These are phyloP conservation scores for Saccharomycopsis sp. DNA, from an alignment of 805 yeast genomes.

Conservation along the genomic window DNA sequence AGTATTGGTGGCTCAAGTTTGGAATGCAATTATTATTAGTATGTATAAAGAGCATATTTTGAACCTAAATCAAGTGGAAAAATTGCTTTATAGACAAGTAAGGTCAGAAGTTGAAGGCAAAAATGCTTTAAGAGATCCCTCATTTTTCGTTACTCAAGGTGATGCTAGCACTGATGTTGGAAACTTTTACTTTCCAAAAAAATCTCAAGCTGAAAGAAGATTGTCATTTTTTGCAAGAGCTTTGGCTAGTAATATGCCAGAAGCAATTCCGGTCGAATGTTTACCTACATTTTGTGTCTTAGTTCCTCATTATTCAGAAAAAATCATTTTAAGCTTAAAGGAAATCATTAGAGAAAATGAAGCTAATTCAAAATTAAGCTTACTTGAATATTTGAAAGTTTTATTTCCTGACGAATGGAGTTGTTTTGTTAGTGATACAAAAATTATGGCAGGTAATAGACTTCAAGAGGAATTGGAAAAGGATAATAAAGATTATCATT, in stretches of 20 bases:
- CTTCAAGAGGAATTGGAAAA: slow-evolving; percentile 38
- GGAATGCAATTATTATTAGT: slow-evolving; percentile 75
- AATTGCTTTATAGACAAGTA: slow-evolving; percentile 45
- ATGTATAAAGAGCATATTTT: slow-evolving; percentile 75
- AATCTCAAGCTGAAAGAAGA: slow-evolving; percentile 99
- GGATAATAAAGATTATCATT: slow-evolving; percentile 24
- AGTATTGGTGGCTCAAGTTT: slow-evolving; percentile 52
- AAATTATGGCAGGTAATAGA: slow-evolving; percentile 89
- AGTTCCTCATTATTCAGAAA: slow-evolving; percentile 93
- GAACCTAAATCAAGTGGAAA: slow-evolving; percentile 61
- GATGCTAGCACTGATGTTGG: slow-evolving; percentile 60
- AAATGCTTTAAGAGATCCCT: slow-evolving; percentile 96
- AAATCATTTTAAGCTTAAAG: slow-evolving; percentile 78
- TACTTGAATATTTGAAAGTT: slow-evolving; percentile 89
- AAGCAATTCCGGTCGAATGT: slow-evolving; percentile 96
- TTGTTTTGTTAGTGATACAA: slow-evolving; percentile 92
- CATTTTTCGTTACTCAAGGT: slow-evolving; percentile 95
- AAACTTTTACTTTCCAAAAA: slow-evolving; percentile 91
- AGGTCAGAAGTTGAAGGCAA: slow-evolving; percentile 64
- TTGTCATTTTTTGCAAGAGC: slow-evolving; percentile 98
- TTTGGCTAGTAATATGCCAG: slow-evolving; percentile 95
- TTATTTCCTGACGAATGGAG: slow-evolving; percentile 97
- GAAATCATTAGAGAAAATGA: slow-evolving; percentile 96
- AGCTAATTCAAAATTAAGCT: slow-evolving; percentile 86
- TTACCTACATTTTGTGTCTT: slow-evolving; percentile 98